Percentiles rank a stretch among this genome's conserved stretches.
These are phyloP conservation scores for Suillus decipiens DNA, from an alignment of 768 basidiomycete genomes.

Conservation along the genomic window DNA sequence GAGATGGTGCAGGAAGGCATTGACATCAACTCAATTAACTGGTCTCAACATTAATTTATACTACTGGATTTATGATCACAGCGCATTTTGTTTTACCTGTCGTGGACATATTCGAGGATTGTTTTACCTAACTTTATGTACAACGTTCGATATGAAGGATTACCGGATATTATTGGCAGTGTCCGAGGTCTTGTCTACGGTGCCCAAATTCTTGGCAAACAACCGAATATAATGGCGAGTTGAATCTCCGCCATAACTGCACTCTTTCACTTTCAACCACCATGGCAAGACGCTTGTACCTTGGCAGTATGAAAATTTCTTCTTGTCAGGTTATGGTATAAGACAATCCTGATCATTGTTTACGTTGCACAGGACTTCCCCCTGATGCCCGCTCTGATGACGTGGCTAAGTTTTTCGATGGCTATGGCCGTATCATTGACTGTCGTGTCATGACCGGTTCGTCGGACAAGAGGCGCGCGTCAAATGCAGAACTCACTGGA, in stretches of 20 bases:
- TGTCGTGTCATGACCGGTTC: slow-evolving; percentile 93
- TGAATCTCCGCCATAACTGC: slow-evolving; percentile 33
- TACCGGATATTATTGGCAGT: slow-evolving; percentile 9
- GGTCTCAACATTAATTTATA: slow-evolving; percentile 64
- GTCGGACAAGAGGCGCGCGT: slow-evolving; percentile 28
- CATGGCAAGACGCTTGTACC: slow-evolving; percentile 86
- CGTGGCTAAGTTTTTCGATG: slow-evolving; percentile 86
- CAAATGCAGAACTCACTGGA: slow-evolving; percentile 24
- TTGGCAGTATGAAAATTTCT: slow-evolving; percentile 62
- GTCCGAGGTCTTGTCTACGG: slow-evolving; percentile 25
- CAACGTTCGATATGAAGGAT: neutral
- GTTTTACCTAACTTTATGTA: slow-evolving; percentile 11
- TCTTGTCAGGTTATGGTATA: slow-evolving; percentile 11
- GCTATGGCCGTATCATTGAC: slow-evolving; percentile 86
- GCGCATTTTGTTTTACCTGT: neutral
- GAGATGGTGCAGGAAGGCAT: slow-evolving; percentile 99
- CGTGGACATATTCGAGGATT: slow-evolving; percentile 2
- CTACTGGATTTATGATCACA: neutral
- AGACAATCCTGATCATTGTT: slow-evolving; percentile 6
- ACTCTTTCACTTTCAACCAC: slow-evolving; percentile 35
- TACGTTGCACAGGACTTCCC: slow-evolving; percentile 61
- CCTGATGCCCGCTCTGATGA: slow-evolving; percentile 82
- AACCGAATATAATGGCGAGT: slow-evolving; percentile 15
- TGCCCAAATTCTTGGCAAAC: slow-evolving; percentile 28
- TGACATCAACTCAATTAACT: slow-evolving; percentile 92